A percentile compares a stretch with the other conserved stretches of the same genome.
Evolutionary conservation across 768 basidiomycete genomes (phyloP).

Genomic region (Mycena capillaripes): DNA sequence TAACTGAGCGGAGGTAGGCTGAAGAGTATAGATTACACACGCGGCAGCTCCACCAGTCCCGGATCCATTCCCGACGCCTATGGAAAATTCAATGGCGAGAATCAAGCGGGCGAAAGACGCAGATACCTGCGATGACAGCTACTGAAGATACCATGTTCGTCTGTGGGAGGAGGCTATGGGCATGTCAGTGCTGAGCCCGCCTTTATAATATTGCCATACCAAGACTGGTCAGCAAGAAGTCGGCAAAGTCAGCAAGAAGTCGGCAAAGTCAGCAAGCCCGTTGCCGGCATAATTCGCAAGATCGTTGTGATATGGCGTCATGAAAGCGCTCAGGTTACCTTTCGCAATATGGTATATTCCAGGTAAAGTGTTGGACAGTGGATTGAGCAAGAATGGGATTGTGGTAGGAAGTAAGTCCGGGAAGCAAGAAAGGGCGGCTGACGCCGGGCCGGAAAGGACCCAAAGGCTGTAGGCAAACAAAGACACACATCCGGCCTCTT

Average conservation of each 20-base stretch:
- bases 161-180: no score
- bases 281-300: conserved; percentile 1
- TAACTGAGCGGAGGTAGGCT: background rate
- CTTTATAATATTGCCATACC: conserved; percentile 10
- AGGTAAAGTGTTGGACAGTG: no score
- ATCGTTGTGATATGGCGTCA: no score
- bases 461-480: no score
- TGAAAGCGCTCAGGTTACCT: no score
- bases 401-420: no score
- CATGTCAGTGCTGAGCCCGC: background rate
- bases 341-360: no score
- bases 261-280: conserved; percentile 6
- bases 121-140: conserved; percentile 19
- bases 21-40: conserved; percentile 50
- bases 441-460: no score
- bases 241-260: background rate
- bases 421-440: no score
- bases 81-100: background rate
- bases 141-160: conserved; percentile 21
- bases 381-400: no score
- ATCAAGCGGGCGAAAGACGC: background rate
- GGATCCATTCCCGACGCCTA: conserved; percentile 61
- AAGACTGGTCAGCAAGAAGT: no score
- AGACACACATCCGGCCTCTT: no score
- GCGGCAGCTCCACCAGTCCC: conserved; percentile 73